Base-by-base conservation (phyloP, 2,329 filamentous ascomycete genomes). In the Penicillium sp. region DNA sequence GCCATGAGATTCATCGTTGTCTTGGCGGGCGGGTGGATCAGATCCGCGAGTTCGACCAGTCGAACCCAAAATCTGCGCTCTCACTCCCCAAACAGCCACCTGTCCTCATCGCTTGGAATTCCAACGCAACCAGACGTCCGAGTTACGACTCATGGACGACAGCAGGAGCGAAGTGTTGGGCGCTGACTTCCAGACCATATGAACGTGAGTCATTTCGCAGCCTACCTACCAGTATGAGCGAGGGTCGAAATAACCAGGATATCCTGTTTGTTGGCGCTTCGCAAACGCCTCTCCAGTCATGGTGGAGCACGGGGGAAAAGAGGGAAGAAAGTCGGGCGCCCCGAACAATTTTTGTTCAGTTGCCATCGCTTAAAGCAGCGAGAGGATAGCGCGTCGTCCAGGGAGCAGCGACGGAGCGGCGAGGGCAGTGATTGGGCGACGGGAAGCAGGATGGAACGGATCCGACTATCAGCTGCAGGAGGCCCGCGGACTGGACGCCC, bases 281-380 rank as follows among this genome's bases (percentile, higher is more conserved):
- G 35, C 60, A 62, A 53, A 35, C 40, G 55, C 17, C 35, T 45
- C 42, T n/a, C 13, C 26, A 58, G 42, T 5, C 28, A 28, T 63
- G 54, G 40, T 63, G 54, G 54, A 50, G 53, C 44, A 53, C 58
- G 60, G 56, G 58, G 44, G 47, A 59, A 53, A 65, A 54, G 61
- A 67, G 58, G 58, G 61, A 68, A 65, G 56, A 63, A 64, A 65
- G 56, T 61, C 44, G 50, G 51, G 59, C 58, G 60, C 60, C 49
- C 60, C 59, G 62, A 67, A 67, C 59, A 68, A 71, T 67, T 75
- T 76, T 76, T 76, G 72, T 73, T 76, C 72, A 69, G 64, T 72
- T 72, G 70, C 67, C 68, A 64, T 69, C 60, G 47, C 59, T 65
- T 72, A 75, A 76, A 77, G 75, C 75, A 71, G 75, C 74, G 64